These are phyloP conservation scores for Stephania japonica DNA, from an alignment of 164 flowering plant species.

Conservation along the genomic window DNA sequence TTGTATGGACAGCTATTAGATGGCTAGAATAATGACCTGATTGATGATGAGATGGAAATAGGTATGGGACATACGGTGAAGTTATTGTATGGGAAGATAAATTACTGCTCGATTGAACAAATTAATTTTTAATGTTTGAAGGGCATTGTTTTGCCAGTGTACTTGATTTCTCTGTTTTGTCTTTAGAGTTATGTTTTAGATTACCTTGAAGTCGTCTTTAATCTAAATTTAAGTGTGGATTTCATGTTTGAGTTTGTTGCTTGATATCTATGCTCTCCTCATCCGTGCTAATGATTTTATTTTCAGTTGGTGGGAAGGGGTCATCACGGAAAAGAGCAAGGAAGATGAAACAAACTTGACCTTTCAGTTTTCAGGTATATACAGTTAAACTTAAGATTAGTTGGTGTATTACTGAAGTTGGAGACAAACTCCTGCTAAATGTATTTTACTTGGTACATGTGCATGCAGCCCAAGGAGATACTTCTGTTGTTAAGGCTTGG, in stretches of 20 bases:
- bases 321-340: slow-evolving; percentile 56
- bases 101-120: too few species aligned
- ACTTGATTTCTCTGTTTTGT: too few species aligned
- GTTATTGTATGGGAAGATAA: too few species aligned
- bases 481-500: slow-evolving; percentile 65
- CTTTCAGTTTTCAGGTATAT: slow-evolving; percentile 69
- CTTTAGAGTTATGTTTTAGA: too few species aligned
- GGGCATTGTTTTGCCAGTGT: too few species aligned
- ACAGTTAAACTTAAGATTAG: background rate
- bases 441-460: background rate
- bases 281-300: slow-evolving; percentile 6
- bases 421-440: background rate
- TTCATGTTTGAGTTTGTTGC: background rate
- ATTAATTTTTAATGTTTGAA: too few species aligned
- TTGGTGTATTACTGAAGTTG: background rate
- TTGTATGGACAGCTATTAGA: too few species aligned
- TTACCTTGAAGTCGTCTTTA: too few species aligned
- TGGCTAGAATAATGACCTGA: too few species aligned
- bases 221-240: too few species aligned
- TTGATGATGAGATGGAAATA: too few species aligned
- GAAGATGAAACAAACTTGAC: slow-evolving; percentile 63
- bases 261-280: background rate
- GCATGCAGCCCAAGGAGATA: slow-evolving; percentile 60
- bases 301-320: slow-evolving; percentile 92
- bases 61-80: too few species aligned